Percentiles rank a stretch among this genome's conserved stretches.
These are phyloP conservation scores for Neurospora pannonica DNA, from an alignment of 495 filamentous ascomycete genomes.

Conservation along the genomic window DNA sequence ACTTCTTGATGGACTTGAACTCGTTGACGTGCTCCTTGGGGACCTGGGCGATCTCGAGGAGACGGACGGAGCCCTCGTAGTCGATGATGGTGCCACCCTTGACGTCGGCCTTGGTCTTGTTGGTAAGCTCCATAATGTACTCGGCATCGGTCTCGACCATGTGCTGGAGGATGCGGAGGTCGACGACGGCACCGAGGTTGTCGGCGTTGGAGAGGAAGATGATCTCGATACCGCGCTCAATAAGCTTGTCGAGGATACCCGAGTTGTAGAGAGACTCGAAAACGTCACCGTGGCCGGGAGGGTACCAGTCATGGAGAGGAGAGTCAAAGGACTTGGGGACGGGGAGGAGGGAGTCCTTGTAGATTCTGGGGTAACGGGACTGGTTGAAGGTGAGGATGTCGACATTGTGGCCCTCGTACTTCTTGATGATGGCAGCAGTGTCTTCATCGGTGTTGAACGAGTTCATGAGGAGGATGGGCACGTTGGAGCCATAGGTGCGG, in stretches of 20 bases:
- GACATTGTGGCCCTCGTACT: constrained; percentile 99
- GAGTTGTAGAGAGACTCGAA: constrained; percentile 99
- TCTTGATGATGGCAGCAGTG: constrained; percentile 99
- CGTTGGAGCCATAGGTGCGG: constrained; percentile 92
- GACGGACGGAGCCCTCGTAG: constrained; percentile 90
- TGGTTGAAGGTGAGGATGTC: constrained; percentile 99
- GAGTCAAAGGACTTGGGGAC: constrained; percentile 87
- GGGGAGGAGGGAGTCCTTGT: constrained; percentile 95
- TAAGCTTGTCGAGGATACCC: constrained; percentile 90
- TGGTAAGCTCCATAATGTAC: constrained; percentile 99
- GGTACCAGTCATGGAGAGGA: constrained; percentile 94
- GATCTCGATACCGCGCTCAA: constrained; percentile 89
- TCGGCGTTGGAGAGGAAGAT: constrained; percentile 99
- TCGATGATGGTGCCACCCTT: constrained; percentile 99
- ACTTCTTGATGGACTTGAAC: constrained; percentile 99
- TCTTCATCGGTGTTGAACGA: constrained; percentile 99
- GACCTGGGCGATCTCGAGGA: constrained; percentile 98
- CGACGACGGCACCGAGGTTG: constrained; percentile 96
- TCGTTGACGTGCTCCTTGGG: constrained; percentile 99
- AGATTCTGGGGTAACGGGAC: constrained; percentile 92
- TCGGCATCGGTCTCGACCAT: constrained; percentile 93
- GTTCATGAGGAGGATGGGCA: constrained; percentile 99
- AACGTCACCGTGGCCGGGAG: constrained; percentile 97
- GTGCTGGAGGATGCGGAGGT: constrained; percentile 95
- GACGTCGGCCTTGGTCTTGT: constrained; percentile 99